These are phyloP conservation scores for Saccharomycopsis microspora DNA, from an alignment of 805 yeast genomes.

Conservation along the genomic window DNA sequence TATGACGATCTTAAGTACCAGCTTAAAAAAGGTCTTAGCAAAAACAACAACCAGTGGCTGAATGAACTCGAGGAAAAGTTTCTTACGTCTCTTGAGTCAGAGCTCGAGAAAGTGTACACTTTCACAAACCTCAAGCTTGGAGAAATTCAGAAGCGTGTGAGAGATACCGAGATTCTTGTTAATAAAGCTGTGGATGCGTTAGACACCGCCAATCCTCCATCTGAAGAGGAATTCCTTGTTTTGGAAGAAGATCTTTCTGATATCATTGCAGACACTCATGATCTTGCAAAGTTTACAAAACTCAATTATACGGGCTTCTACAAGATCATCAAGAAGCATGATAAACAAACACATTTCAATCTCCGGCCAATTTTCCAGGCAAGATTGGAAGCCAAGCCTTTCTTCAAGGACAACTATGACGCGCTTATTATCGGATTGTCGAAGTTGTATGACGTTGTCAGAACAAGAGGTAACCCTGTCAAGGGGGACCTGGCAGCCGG, in stretches of 20 bases:
- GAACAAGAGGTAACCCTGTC: constrained; percentile 93
- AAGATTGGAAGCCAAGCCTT: constrained; percentile 86
- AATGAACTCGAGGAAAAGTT: constrained; percentile 75
- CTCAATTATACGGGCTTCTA: constrained; percentile 96
- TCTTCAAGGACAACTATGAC: constrained; percentile 92
- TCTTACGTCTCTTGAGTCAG: constrained; percentile 61
- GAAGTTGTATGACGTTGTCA: constrained; percentile 78
- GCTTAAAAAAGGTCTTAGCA: constrained; percentile 54
- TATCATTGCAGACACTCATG: constrained; percentile 94
- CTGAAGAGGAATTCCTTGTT: constrained; percentile 60
- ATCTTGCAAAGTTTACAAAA: constrained; percentile 85
- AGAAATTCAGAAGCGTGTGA: constrained; percentile 77
- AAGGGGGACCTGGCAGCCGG: constrained; percentile 97
- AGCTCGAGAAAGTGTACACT: constrained; percentile 85
- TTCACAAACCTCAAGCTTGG: constrained; percentile 82
- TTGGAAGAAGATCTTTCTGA: constrained; percentile 71
- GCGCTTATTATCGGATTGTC: constrained; percentile 80
- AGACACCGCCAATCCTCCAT: constrained; percentile 32
- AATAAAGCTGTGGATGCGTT: constrained; percentile 50
- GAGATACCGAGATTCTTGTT: constrained; percentile 68
- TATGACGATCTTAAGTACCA: constrained; percentile 85
- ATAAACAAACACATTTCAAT: constrained; percentile 71
- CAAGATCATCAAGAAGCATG: constrained; percentile 93
- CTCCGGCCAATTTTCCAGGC: constrained; percentile 90
- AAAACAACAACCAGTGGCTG: constrained; percentile 54